Percentiles rank a stretch among this genome's conserved stretches.
These are phyloP conservation scores for Umbelopsis sp. DNA, from an alignment of 192 early-diverging fungal species.

Conservation along the genomic window DNA sequence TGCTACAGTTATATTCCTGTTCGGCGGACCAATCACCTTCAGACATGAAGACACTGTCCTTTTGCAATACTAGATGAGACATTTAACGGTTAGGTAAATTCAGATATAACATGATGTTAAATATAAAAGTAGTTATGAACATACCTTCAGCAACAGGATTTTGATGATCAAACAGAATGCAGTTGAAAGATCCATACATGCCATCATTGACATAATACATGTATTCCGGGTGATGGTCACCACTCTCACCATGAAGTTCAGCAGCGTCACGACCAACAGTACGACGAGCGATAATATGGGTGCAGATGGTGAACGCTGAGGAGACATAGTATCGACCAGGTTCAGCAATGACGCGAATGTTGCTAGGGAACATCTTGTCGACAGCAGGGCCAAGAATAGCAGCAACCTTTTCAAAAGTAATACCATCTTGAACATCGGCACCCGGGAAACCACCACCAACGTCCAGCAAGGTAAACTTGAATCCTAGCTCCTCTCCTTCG, in stretches of 20 bases:
- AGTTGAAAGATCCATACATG: constrained; percentile 98
- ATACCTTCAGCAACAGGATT: constrained; percentile 73
- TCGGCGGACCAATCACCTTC: constrained; percentile 25
- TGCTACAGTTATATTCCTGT: constrained; percentile 60
- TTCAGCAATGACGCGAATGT: constrained; percentile 94
- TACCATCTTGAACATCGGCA: constrained; percentile 66
- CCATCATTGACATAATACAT: constrained; percentile 99
- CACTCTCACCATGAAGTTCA: constrained; percentile 37
- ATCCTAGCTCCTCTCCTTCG: constrained; percentile 75
- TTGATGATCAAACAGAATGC: constrained; percentile 97
- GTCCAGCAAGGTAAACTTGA: constrained; percentile 73
- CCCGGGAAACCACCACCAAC: constrained; percentile 98
- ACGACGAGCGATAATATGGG: constrained; percentile 91
- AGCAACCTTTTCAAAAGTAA: constrained; percentile 87
- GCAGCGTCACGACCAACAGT: constrained; percentile 54
- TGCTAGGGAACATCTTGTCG: constrained; percentile 75
- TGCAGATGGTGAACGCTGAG: constrained; percentile 91
- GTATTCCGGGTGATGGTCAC: constrained; percentile 36
- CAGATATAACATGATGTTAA: constrained; percentile 23
- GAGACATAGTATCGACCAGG: constrained; percentile 97
- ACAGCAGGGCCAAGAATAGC: constrained; percentile 76
- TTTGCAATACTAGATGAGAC: constrained; percentile 9
- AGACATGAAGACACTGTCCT: constrained; percentile 38
- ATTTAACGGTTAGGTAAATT: neutral
- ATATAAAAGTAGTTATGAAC: constrained; percentile 43